Evolutionary conservation across 2,329 filamentous ascomycete genomes (phyloP), one percentile per base, ranked within the genome.

Genomic region (Penicillium sp.): DNA sequence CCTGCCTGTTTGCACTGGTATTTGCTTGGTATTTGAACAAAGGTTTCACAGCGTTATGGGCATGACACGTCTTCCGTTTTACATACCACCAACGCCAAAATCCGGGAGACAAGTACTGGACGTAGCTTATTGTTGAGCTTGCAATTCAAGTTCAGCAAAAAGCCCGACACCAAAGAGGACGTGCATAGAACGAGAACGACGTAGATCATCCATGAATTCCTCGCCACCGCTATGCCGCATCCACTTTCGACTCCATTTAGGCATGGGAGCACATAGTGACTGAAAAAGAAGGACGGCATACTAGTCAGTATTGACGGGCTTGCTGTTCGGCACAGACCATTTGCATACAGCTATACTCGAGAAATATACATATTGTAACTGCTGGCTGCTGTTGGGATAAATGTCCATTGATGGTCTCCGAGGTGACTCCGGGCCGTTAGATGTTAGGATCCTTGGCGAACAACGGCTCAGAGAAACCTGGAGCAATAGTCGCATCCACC

Each of bases 401-500:
- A n/a, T 14, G n/a, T 8, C 8, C 5, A 21, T 42, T 19, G 11
- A 18, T 16, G 14, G 39, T 31, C 24, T 45, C 42, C 16, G 23
- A 29, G 26, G 18, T 29, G 40, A 45, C 21, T 18, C 21, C 29
- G 9, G n/a, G 19, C 31, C 33, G 34, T 51, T 42, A 31, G 44
- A 43, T 43, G 47, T 34, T 53, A 49, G 52, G 56, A 46, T 55
- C 55, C 49, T 54, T 37, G 52, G 42, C 26, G 11, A 31, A 55
- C 56, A 49, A 54, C 39, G 51, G 53, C 48, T 45, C 39, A 39
- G 52, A 19, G 46, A 54, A 58, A 60, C 42, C 54, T 55, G 52
- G 56, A 63, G 60, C 51, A 54, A 60, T 56, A 57, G 49, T 55
- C 31, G 36, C 56, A 54, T 62, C 61, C 61, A 63, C 55, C 19